Conservation (phyloP, 164 flowering plant genomes). For the Magnolia sinica region DNA sequence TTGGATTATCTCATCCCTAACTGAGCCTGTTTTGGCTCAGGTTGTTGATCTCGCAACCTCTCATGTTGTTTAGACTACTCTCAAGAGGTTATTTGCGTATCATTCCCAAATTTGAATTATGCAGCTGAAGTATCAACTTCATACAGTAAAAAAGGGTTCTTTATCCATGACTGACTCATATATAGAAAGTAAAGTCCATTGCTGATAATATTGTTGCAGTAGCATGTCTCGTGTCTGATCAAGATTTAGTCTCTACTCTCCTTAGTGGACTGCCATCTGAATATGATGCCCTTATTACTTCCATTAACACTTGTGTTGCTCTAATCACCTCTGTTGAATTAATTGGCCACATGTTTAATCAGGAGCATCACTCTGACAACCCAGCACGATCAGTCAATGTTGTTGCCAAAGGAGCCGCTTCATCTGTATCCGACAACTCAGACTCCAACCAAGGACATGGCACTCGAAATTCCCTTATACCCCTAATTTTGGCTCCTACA, state of each 20-base stretch:
- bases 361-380: no score
- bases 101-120: not conserved
- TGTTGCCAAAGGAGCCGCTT: no score
- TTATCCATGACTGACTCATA: not conserved
- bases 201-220: not conserved
- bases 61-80: not conserved
- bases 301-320: not conserved
- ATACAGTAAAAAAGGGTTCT: not conserved
- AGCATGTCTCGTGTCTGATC: not conserved
- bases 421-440: no score
- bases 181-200: not conserved
- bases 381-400: no score
- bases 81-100: not conserved
- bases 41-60: not conserved
- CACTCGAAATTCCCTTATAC: no score
- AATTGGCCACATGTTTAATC: not conserved
- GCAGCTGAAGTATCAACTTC: not conserved
- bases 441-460: no score
- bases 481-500: no score
- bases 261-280: not conserved
- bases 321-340: not conserved
- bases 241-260: not conserved
- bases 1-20: not conserved
- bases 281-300: not conserved
- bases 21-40: not conserved